Percentiles rank a stretch among this genome's conserved stretches.
These are phyloP conservation scores for Biscogniauxia sp. DNA, from an alignment of 2,329 filamentous ascomycete genomes.

Conservation along the genomic window DNA sequence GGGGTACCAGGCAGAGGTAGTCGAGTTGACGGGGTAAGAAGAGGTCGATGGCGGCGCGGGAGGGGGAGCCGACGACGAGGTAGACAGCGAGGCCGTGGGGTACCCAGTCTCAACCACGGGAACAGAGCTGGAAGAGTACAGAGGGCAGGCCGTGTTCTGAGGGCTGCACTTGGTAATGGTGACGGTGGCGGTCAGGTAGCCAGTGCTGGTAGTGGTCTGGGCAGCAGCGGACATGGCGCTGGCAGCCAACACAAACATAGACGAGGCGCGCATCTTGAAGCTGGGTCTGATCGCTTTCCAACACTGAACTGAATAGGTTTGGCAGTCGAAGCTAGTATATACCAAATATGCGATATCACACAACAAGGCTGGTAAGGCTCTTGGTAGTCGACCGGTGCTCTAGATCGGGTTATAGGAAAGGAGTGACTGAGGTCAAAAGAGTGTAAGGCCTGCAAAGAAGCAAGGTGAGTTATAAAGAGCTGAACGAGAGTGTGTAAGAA, in stretches of 20 bases:
- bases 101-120: not conserved
- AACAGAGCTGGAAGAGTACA: conserved; percentile 26
- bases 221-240: conserved; percentile 27
- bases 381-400: not conserved
- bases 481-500: not conserved
- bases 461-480: not conserved
- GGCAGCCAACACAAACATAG: conserved; percentile 27
- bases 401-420: not conserved
- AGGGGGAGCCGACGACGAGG: conserved; percentile 15
- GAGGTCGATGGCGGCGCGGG: conserved; percentile 14
- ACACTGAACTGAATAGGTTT: no score
- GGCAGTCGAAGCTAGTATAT: not conserved
- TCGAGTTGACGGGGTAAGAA: conserved; percentile 10
- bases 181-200: conserved; percentile 29
- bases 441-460: not conserved
- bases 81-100: conserved; percentile 2
- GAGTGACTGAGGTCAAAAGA: not conserved
- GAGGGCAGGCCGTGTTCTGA: conserved; percentile 29
- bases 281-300: conserved; percentile 2
- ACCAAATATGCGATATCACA: not conserved
- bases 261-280: conserved; percentile 29
- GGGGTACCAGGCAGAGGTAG: conserved; percentile 20
- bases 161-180: conserved; percentile 31
- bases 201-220: conserved; percentile 30
- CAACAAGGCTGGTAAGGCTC: not conserved